These are phyloP conservation scores for Sporothrix humicola DNA, from an alignment of 2,329 filamentous ascomycete species.

Conservation along the genomic window DNA sequence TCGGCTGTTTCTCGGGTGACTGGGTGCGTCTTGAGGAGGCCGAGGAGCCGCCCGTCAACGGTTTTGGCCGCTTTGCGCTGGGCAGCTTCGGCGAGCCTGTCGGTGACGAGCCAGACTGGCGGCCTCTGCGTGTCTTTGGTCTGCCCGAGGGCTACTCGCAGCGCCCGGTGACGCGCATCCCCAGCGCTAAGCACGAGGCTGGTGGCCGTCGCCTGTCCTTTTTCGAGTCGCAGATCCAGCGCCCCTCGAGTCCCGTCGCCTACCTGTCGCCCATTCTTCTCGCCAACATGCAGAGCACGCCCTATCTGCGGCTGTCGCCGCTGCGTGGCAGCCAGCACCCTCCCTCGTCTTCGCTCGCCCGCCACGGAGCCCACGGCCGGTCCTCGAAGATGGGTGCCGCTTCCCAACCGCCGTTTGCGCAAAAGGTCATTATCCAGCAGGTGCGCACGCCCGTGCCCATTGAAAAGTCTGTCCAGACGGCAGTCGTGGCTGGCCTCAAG, in stretches of 20 bases:
- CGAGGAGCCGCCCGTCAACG: constrained; percentile 73
- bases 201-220: constrained; percentile 63
- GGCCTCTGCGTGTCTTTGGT: constrained; percentile 86
- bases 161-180: constrained; percentile 65
- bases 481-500: constrained; percentile 84
- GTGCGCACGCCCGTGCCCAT: constrained; percentile 88
- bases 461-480: constrained; percentile 82
- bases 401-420: constrained; percentile 63
- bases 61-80: constrained; percentile 69
- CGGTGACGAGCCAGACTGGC: constrained; percentile 69
- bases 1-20: constrained; percentile 96
- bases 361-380: constrained; percentile 52
- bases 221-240: constrained; percentile 71
- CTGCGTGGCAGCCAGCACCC: constrained; percentile 46
- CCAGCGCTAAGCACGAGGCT: constrained; percentile 57
- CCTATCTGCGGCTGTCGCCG: constrained; percentile 78
- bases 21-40: constrained; percentile 87
- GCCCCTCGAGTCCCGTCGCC: constrained; percentile 62
- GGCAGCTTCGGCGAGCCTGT: constrained; percentile 67
- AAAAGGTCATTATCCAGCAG: constrained; percentile 85
- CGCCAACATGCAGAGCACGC: constrained; percentile 79
- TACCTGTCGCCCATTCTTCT: constrained; percentile 87
- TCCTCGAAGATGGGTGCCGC: constrained; percentile 62
- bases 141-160: constrained; percentile 76
- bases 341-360: constrained; percentile 34